Percentiles rank a stretch among this genome's conserved stretches.
phyloP scores from a whole-genome alignment of 805 yeast genomes.

The Saturnispora silvae region DNA sequence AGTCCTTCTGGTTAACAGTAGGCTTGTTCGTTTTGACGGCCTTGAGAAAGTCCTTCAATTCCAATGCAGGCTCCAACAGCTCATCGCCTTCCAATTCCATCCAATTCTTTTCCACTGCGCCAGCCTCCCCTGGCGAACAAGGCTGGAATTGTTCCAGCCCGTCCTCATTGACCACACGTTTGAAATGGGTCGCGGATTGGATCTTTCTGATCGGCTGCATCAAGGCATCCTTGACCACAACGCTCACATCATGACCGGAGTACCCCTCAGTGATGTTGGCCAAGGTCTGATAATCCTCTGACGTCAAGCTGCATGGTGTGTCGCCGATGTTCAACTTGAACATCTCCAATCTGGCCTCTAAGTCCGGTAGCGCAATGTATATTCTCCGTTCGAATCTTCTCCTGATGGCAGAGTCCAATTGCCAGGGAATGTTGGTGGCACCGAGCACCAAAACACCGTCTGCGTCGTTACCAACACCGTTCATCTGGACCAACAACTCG shows the following conservation, averaged over 20 bases:
- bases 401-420: constrained; percentile 92
- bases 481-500: constrained; percentile 93
- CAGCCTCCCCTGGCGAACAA: constrained; percentile 92
- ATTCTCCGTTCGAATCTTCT: constrained; percentile 94
- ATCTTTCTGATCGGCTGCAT: constrained; percentile 97
- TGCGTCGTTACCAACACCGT: constrained; percentile 95
- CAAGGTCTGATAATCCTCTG: constrained; percentile 63
- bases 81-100: constrained; percentile 84
- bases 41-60: constrained; percentile 85
- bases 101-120: constrained; percentile 88
- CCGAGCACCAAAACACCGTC: constrained; percentile 90
- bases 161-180: constrained; percentile 33
- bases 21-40: constrained; percentile 89
- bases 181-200: constrained; percentile 93
- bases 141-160: constrained; percentile 56
- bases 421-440: constrained; percentile 99
- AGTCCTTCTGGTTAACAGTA: constrained; percentile 81
- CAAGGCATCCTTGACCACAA: constrained; percentile 91
- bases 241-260: constrained; percentile 95
- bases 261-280: constrained; percentile 96
- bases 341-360: constrained; percentile 87
- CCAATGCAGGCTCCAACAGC: constrained; percentile 78
- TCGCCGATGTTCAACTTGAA: constrained; percentile 87
- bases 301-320: constrained; percentile 70
- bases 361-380: constrained; percentile 89